These are phyloP conservation scores for Botrytis tulipae DNA, from an alignment of 2,329 filamentous ascomycete genomes.

Conservation along the genomic window DNA sequence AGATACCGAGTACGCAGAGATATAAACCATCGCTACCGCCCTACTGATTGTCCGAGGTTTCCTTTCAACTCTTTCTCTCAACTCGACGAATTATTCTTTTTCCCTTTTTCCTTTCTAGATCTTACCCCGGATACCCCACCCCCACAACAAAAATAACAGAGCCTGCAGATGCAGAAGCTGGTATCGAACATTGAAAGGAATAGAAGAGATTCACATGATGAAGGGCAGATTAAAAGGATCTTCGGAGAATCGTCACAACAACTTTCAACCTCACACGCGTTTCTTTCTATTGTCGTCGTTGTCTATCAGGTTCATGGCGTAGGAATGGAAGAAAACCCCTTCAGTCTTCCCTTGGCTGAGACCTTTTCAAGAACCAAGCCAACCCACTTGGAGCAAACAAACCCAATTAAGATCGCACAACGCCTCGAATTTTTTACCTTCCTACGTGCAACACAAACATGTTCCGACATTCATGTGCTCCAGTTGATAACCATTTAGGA, in stretches of 20 bases:
- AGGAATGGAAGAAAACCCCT: background rate
- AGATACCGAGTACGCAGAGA: background rate
- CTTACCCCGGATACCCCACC: constrained; percentile 1
- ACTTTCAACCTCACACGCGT: too few relatives aligned
- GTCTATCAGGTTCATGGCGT: background rate
- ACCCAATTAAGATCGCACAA: background rate
- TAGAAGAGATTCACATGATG: too few relatives aligned
- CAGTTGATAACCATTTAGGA: background rate
- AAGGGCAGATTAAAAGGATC: background rate
- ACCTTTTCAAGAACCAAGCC: background rate
- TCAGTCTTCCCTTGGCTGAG: background rate
- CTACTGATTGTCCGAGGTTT: background rate
- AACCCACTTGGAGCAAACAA: background rate
- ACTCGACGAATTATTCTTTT: background rate
- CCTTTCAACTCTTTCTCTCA: background rate
- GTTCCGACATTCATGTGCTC: background rate
- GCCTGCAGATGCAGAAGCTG: background rate
- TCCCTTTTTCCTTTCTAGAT: background rate
- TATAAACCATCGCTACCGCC: background rate
- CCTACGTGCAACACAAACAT: background rate
- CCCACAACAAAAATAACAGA: background rate
- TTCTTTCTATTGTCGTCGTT: background rate
- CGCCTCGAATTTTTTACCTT: background rate
- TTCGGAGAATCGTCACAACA: background rate
- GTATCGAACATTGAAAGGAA: background rate